Evolutionary conservation across 148 eudicot species (phyloP).

Genomic region (Fagopyrum tataricum): DNA sequence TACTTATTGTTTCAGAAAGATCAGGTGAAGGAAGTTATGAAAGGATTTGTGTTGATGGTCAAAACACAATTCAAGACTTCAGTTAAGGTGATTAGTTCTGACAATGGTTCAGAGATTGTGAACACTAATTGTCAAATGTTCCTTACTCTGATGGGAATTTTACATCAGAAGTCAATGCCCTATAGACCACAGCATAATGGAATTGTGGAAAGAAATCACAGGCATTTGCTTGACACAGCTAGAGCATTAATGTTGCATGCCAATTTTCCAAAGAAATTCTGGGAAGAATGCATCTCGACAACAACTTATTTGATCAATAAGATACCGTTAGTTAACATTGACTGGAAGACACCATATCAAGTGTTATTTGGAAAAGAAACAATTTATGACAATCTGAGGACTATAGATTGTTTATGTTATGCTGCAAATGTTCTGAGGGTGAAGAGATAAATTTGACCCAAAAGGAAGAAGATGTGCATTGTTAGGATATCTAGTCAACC

Average conservation of each 20-base stretch:
- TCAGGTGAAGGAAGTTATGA: too few relatives aligned
- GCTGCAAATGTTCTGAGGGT: too few relatives aligned
- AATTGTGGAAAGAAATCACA: not conserved
- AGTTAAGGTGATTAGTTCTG: not conserved
- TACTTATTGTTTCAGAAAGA: too few relatives aligned
- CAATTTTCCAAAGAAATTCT: not conserved
- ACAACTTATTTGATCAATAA: constrained; percentile 1
- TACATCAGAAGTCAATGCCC: not conserved
- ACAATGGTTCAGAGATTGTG: too few relatives aligned
- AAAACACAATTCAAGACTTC: not conserved
- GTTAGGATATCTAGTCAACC: not conserved
- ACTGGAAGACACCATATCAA: constrained; percentile 11
- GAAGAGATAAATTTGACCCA: not conserved
- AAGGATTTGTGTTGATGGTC: too few relatives aligned
- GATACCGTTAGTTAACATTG: not conserved
- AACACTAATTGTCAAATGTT: not conserved
- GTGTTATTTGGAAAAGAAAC: not conserved
- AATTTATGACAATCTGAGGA: not conserved
- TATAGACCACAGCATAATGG: too few relatives aligned
- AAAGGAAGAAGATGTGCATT: not conserved
- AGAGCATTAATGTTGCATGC: not conserved
- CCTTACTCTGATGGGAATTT: not conserved
- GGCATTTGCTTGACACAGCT: not conserved
- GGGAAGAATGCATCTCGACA: constrained; percentile 5
- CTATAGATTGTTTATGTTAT: not conserved